These are phyloP conservation scores for Thielaviopsis euricoi DNA, from an alignment of 2,329 filamentous ascomycete species.

Conservation along the genomic window DNA sequence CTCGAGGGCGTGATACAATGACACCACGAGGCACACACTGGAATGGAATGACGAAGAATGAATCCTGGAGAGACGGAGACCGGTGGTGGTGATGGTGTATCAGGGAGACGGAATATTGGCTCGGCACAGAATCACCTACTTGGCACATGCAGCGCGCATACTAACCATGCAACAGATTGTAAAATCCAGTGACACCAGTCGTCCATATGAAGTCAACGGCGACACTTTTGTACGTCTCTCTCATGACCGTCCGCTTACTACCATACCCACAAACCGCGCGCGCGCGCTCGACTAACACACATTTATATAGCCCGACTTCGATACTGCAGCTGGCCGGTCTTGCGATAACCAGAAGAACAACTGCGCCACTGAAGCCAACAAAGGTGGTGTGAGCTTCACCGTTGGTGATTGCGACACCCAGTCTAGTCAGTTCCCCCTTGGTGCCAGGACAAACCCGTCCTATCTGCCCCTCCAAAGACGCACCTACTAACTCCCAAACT, in stretches of 20 bases:
- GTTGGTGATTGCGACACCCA: conserved; percentile 31
- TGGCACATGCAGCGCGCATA: neutral
- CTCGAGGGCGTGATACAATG: neutral
- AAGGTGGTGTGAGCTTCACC: conserved; percentile 17
- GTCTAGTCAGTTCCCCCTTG: conserved; percentile 21
- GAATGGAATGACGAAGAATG: conserved; percentile 16
- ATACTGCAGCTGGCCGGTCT: conserved; percentile 24
- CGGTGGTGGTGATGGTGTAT: neutral
- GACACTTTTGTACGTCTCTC: conserved; percentile 26
- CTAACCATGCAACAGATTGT: conserved; percentile 19
- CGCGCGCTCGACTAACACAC: neutral
- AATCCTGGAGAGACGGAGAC: neutral
- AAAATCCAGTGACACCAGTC: conserved; percentile 22
- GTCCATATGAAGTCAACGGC: conserved; percentile 27
- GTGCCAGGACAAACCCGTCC: too few species aligned
- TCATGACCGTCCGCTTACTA: neutral
- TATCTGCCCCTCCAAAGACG: too few species aligned
- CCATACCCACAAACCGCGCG: neutral
- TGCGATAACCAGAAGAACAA: conserved; percentile 34
- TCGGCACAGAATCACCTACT: neutral
- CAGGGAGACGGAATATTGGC: neutral
- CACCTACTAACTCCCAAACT: too few species aligned
- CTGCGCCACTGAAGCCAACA: conserved; percentile 28
- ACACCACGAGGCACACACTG: conserved; percentile 13
- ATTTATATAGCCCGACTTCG: conserved; percentile 23